A percentile compares a stretch with the other conserved stretches of the same genome.
These are phyloP conservation scores for Ophiostoma australiae DNA, from an alignment of 2,329 filamentous ascomycete species.

Conservation along the genomic window DNA sequence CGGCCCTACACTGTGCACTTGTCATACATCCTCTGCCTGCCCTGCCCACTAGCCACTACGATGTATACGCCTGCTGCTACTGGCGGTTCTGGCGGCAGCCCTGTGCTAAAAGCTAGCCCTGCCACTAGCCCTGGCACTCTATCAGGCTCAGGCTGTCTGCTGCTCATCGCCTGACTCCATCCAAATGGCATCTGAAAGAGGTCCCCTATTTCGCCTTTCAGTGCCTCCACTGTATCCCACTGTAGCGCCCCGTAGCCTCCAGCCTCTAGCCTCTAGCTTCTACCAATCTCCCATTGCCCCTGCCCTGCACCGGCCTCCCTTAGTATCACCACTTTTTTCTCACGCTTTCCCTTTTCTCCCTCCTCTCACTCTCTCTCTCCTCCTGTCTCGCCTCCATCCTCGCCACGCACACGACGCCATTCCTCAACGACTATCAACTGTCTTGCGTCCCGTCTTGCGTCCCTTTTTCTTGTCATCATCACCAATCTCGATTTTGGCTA, in stretches of 20 bases:
- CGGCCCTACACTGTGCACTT: neutral
- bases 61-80: neutral
- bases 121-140: neutral
- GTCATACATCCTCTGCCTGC: neutral
- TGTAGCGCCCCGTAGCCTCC: neutral
- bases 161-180: neutral
- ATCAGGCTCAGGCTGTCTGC: neutral
- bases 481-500: neutral
- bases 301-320: neutral
- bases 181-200: neutral
- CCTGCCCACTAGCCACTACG: neutral
- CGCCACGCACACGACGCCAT: neutral
- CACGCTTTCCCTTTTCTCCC: constrained; percentile 11
- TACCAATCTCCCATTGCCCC: constrained; percentile 1
- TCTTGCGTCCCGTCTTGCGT: constrained; percentile 8
- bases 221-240: neutral
- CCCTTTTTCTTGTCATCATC: constrained; percentile 2
- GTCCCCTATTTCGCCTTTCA: constrained; percentile 7
- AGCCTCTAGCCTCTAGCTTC: neutral
- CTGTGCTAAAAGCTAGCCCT: constrained; percentile 3
- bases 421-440: neutral
- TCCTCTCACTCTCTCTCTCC: neutral
- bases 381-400: neutral
- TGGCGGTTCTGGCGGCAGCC: constrained; percentile 8
- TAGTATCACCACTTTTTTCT: constrained; percentile 18